Conservation (phyloP, 495 filamentous ascomycete genomes). For the Talaromyces nanjingensis region DNA sequence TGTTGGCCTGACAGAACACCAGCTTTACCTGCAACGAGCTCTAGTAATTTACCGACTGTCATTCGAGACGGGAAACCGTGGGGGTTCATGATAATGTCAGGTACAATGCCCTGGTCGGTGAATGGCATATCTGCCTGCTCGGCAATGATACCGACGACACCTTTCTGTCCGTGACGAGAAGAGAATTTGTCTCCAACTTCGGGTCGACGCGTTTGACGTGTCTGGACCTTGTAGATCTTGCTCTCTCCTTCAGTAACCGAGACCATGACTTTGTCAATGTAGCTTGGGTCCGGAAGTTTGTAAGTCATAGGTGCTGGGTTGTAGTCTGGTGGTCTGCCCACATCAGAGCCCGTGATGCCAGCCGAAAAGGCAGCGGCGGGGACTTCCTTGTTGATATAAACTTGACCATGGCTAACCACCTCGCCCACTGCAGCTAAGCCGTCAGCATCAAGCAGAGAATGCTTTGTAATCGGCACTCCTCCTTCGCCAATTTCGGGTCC, state of each 20-base stretch:
- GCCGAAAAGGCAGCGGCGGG: constrained; percentile 65
- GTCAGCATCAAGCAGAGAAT: constrained; percentile 66
- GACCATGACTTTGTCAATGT: constrained; percentile 92
- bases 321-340: constrained; percentile 49
- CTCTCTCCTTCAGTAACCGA: constrained; percentile 77
- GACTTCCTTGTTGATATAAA: constrained; percentile 79
- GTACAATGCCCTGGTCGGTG: constrained; percentile 78
- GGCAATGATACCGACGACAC: constrained; percentile 93
- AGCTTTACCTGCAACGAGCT: constrained; percentile 91
- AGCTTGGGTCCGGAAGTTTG: constrained; percentile 72
- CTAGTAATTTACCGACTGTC: constrained; percentile 98
- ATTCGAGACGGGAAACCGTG: constrained; percentile 99
- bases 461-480: constrained; percentile 60
- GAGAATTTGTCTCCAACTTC: constrained; percentile 98
- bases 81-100: constrained; percentile 99
- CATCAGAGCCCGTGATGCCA: constrained; percentile 54
- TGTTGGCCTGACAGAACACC: constrained; percentile 74
- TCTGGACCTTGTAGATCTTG: constrained; percentile 82
- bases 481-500: constrained; percentile 49
- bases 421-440: constrained; percentile 80
- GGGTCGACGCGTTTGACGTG: constrained; percentile 83
- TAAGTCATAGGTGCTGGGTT: constrained; percentile 70
- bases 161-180: constrained; percentile 95
- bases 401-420: constrained; percentile 63
- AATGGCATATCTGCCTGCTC: constrained; percentile 97